Base-by-base conservation (phyloP, 2,329 filamentous ascomycete genomes). In the Pleoardoris graminearum region DNA sequence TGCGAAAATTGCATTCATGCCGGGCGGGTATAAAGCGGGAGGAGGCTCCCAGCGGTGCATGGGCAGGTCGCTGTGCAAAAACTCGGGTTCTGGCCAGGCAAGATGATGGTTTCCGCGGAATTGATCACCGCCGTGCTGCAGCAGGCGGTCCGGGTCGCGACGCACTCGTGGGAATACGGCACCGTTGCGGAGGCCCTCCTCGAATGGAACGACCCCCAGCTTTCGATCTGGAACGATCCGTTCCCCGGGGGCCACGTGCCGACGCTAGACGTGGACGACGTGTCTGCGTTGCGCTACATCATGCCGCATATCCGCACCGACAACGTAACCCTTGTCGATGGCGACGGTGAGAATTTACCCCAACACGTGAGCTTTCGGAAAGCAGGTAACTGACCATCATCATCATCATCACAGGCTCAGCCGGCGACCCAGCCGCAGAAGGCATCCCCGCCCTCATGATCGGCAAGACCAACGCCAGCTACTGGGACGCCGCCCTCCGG, bases 61-160 rank as follows among this genome's bases (percentile, higher is more conserved):
- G 8, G 2, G 19, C 38, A 42, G 16, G 30, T 32, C 44, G 32
- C 16, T n/a, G 12, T n/a, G n/a, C n/a, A n/a, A n/a, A n/a, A n/a
- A n/a, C n/a, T n/a, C n/a, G n/a, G n/a, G n/a, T n/a, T n/a, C n/a
- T n/a, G n/a, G n/a, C n/a, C n/a, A n/a, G n/a, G n/a, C n/a, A n/a
- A n/a, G n/a, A n/a, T n/a, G n/a, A 62, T 63, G 55, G 55, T 63
- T 75, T 90, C 85, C 10, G 87, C 88, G 76, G 89, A 49, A 7
- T 4, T 62, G 1, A 51, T 69, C 22, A 44, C 55, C 14, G 61
- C 53, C 30, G 59, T 65, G 7, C 60, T 68, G 4, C 21, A 50
- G 6, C 66, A 70, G 48, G 71, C 70, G 23, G 58, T 68, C 41
- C 46, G 56, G 8, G 59, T 71, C 7, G 67, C 75, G 19, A 65